Conservation (phyloP, 2,329 filamentous ascomycete species). For the Trichoderma pleuroti region DNA sequence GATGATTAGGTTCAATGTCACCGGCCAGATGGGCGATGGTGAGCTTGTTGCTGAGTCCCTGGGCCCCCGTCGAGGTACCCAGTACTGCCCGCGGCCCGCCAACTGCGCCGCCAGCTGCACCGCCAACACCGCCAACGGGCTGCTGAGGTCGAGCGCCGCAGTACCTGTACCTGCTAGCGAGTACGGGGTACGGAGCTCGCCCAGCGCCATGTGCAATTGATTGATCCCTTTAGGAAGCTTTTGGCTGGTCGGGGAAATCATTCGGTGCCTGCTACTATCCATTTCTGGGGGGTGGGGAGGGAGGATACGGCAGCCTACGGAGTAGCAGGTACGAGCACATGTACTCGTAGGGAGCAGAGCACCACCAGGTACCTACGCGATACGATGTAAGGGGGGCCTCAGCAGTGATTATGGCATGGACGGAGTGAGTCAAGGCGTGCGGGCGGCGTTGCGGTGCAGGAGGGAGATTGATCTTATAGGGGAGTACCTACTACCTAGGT, state of each 20-base stretch:
- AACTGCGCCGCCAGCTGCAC: neutral
- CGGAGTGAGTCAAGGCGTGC: neutral
- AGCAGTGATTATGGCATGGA: neutral
- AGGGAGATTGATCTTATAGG: neutral
- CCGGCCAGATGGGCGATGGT: neutral
- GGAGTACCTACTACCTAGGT: no score
- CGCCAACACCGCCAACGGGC: neutral
- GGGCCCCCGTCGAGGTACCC: neutral
- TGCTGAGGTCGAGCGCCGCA: neutral
- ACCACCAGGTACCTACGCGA: neutral
- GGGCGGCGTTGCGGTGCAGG: neutral
- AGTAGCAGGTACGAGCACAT: no score
- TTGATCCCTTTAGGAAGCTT: no score
- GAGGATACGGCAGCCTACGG: neutral
- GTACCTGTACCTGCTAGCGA: neutral
- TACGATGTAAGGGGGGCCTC: neutral
- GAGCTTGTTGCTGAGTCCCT: neutral
- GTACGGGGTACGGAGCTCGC: slow-evolving; percentile 2
- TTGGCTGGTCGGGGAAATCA: neutral
- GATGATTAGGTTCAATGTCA: slow-evolving; percentile 5
- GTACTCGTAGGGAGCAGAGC: neutral
- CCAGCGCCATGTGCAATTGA: no score
- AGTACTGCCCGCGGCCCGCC: neutral
- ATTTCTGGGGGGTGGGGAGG: neutral
- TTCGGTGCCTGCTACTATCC: neutral